These are phyloP conservation scores for Camellia granthamiana DNA, from an alignment of 148 eudicot species.

Conservation along the genomic window DNA sequence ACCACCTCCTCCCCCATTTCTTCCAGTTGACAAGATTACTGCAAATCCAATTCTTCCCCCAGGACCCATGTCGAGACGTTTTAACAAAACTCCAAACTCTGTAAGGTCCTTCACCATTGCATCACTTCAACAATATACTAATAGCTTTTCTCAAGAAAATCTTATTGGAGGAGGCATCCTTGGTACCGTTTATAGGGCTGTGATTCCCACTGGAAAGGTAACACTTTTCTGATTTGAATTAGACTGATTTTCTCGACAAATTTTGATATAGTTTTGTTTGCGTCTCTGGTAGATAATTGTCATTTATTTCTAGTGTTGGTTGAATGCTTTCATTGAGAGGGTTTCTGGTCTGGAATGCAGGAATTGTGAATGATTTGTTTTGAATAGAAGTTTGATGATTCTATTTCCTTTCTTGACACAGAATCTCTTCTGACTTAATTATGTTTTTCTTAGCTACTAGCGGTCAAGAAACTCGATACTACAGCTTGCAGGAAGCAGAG, in stretches of 20 bases:
- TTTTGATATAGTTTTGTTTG: neutral
- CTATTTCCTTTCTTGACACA: neutral
- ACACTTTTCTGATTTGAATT: slow-evolving; percentile 2
- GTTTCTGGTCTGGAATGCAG: neutral
- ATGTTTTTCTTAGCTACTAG: slow-evolving; percentile 46
- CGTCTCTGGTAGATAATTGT: neutral
- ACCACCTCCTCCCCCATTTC: slow-evolving; percentile 55
- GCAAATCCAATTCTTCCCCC: slow-evolving; percentile 44
- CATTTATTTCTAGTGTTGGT: neutral
- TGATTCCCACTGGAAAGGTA: slow-evolving; percentile 78
- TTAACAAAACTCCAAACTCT: slow-evolving; percentile 39
- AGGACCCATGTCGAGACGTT: slow-evolving; percentile 19
- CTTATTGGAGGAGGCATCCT: slow-evolving; percentile 75
- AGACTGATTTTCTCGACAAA: neutral
- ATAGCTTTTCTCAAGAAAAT: slow-evolving; percentile 91
- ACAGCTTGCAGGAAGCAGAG: slow-evolving; percentile 44
- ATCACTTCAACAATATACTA: slow-evolving; percentile 75
- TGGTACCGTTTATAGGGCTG: slow-evolving; percentile 75
- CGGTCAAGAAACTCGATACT: slow-evolving; percentile 80
- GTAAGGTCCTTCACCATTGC: slow-evolving; percentile 67
- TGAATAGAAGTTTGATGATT: slow-evolving; percentile 4
- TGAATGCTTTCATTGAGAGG: neutral
- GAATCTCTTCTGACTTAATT: slow-evolving; percentile 6
- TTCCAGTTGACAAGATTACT: slow-evolving; percentile 39
- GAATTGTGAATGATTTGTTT: neutral